These are phyloP conservation scores for Cyclospora cayetanensis DNA, from an alignment of 169 alveolate species.

Conservation along the genomic window DNA sequence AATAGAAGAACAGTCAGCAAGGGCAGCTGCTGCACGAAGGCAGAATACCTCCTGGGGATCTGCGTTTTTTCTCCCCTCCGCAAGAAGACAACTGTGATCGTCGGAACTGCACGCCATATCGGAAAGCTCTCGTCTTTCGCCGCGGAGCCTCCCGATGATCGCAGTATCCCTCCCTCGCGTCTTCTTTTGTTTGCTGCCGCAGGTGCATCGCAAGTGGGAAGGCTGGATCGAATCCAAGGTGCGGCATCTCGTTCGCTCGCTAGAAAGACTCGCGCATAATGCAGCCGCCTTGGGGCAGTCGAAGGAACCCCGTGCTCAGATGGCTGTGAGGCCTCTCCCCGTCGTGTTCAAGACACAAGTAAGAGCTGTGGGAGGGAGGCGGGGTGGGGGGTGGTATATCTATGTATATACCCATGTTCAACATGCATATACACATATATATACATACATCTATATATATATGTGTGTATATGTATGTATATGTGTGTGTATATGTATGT, in stretches of 20 bases:
- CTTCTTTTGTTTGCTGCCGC: too few relatives aligned
- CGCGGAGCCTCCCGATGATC: neutral
- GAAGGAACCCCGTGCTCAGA: neutral
- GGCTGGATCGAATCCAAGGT: slow-evolving; percentile 82
- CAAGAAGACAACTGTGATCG: neutral
- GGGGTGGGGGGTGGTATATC: too few relatives aligned
- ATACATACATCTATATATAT: neutral
- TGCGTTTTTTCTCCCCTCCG: too few relatives aligned
- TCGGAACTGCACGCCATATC: neutral
- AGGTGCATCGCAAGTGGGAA: slow-evolving; percentile 79
- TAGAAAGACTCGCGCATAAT: slow-evolving; percentile 68
- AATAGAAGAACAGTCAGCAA: too few relatives aligned
- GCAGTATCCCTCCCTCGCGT: too few relatives aligned
- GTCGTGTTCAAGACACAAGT: slow-evolving; percentile 15
- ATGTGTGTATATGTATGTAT: neutral
- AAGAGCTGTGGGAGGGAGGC: neutral
- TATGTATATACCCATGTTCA: too few relatives aligned
- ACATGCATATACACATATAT: too few relatives aligned
- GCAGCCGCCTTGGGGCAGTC: neutral
- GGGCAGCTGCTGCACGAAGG: too few relatives aligned
- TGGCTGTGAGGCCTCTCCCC: slow-evolving; percentile 57
- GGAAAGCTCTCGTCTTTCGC: neutral
- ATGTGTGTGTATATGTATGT: neutral
- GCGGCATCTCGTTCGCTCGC: slow-evolving; percentile 74
- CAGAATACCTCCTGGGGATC: too few relatives aligned